Evolutionary conservation across 2,329 filamentous ascomycete species (phyloP).

Genomic region (Colletotrichum zoysiae): DNA sequence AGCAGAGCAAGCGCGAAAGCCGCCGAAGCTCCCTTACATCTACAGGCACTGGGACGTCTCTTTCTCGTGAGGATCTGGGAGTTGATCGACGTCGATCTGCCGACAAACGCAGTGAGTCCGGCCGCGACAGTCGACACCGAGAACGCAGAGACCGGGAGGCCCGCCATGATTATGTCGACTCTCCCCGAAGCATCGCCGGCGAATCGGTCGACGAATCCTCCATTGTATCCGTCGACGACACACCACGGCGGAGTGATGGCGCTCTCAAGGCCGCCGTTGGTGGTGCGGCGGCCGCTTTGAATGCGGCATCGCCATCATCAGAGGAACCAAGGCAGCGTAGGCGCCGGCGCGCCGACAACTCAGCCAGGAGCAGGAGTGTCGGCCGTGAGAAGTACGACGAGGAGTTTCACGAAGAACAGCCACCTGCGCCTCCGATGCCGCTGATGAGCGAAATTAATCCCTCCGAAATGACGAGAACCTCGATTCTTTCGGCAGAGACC

Average conservation of each 20-base stretch:
- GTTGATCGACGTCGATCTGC: constrained; percentile 73
- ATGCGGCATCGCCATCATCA: constrained; percentile 57
- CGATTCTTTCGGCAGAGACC: constrained; percentile 85
- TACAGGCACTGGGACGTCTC: constrained; percentile 61
- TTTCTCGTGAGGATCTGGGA: constrained; percentile 68
- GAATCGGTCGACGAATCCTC: constrained; percentile 58
- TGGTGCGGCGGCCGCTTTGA: constrained; percentile 56
- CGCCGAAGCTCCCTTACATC: constrained; percentile 74
- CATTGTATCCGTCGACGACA: constrained; percentile 56
- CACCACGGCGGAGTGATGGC: constrained; percentile 60
- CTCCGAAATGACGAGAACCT: constrained; percentile 89
- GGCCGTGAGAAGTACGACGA: constrained; percentile 61
- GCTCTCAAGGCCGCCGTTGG: constrained; percentile 60
- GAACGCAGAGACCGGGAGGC: constrained; percentile 61
- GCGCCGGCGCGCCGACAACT: constrained; percentile 64
- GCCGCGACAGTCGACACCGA: constrained; percentile 61
- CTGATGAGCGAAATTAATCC: constrained; percentile 87
- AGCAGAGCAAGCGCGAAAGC: constrained; percentile 83
- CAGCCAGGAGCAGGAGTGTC: constrained; percentile 58
- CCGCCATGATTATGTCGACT: constrained; percentile 66
- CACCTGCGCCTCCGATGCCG: constrained; percentile 82
- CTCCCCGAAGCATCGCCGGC: constrained; percentile 61
- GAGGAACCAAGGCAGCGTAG: constrained; percentile 66
- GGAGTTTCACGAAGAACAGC: constrained; percentile 67
- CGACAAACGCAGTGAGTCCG: constrained; percentile 64